Evolutionary conservation across 2,329 filamentous ascomycete species (phyloP), one percentile per base, ranked within the genome.

Genomic region (Kalmusia sp.): DNA sequence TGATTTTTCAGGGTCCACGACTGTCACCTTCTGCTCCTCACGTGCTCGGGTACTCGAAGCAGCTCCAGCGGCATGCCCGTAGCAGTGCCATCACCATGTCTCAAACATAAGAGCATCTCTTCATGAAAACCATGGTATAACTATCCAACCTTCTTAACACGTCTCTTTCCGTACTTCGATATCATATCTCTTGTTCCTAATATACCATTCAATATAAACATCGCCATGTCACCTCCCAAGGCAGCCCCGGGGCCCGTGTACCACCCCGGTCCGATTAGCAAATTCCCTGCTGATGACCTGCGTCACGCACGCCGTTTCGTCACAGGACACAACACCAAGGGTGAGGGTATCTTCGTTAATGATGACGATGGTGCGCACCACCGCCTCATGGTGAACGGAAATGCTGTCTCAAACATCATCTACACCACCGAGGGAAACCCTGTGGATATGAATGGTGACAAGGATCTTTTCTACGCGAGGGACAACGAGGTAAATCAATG

Each of bases 401-500:
- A 39, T 14, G 35, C 35, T 11, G 35, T 39, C 2, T 22, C 35
- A 6, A 39, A 39, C 35, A 39, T 51, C 22, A 46, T 46, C 24
- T 51, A 51, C 21, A 38, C 17, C 21, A 51, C 49, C 14, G 27
- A 51, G 6, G 17, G 17, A n/a, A 35, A 51, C 24, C 49, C 49
- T 11, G 40, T 51, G 3, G 40, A 51, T 22, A 38, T 51, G 39
- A 51, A 44, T 22, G 39, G 38, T 8, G 40, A 51, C 9, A 46
- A 45, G 37, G 49, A 51, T 35, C 19, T 51, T 5, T 22, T 39
- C 17, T 39, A 39, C 17, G 35, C 35, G 21, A 24, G 35, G 19
- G 74, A 76, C 52, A 68, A 80, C 24, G 45, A 62, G 12, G 57
- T 70, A 30, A n/a, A n/a, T n/a, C n/a, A n/a, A n/a, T 19, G 38